Percentiles rank a stretch among this genome's conserved stretches.
Conservation (phyloP, 108 stramenopile species). For the Cyclotella cryptica region DNA sequence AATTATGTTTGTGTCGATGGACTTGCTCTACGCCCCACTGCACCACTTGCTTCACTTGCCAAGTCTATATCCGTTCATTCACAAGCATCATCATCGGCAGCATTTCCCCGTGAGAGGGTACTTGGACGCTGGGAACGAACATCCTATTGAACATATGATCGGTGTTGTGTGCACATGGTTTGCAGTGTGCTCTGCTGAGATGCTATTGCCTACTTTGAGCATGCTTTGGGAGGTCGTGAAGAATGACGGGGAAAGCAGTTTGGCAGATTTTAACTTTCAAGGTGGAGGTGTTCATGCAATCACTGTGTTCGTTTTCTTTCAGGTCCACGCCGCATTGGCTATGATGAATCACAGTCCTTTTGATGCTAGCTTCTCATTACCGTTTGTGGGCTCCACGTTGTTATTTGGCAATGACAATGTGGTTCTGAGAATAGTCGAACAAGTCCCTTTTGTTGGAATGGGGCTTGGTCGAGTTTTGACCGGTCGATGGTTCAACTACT, state of each 20-base stretch:
- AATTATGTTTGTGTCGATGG: slow-evolving; percentile 86
- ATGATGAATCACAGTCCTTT: slow-evolving; percentile 82
- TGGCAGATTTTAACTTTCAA: slow-evolving; percentile 14
- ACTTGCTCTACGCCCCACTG: slow-evolving; percentile 82
- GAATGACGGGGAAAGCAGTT: not conserved
- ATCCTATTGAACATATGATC: slow-evolving; percentile 91
- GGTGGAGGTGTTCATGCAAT: slow-evolving; percentile 68
- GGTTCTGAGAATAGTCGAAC: slow-evolving; percentile 19
- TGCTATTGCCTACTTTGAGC: slow-evolving; percentile 22
- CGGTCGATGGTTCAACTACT: slow-evolving; percentile 64
- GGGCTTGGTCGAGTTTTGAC: slow-evolving; percentile 56
- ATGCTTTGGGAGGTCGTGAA: slow-evolving; percentile 8
- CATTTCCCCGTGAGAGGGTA: slow-evolving; percentile 91
- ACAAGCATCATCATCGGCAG: slow-evolving; percentile 97
- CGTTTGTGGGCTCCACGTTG: slow-evolving; percentile 36
- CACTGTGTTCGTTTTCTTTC: slow-evolving; percentile 68
- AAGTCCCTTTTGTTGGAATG: slow-evolving; percentile 63
- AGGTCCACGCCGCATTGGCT: slow-evolving; percentile 78
- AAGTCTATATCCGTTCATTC: slow-evolving; percentile 80
- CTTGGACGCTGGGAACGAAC: slow-evolving; percentile 94
- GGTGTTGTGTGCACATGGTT: slow-evolving; percentile 67
- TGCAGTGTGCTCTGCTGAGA: slow-evolving; percentile 56
- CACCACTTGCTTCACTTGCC: slow-evolving; percentile 88
- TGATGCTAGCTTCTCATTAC: slow-evolving; percentile 61
- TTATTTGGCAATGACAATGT: slow-evolving; percentile 29